These are phyloP conservation scores for Tubosaeta sp. DNA, from an alignment of 768 basidiomycete genomes.

Conservation along the genomic window DNA sequence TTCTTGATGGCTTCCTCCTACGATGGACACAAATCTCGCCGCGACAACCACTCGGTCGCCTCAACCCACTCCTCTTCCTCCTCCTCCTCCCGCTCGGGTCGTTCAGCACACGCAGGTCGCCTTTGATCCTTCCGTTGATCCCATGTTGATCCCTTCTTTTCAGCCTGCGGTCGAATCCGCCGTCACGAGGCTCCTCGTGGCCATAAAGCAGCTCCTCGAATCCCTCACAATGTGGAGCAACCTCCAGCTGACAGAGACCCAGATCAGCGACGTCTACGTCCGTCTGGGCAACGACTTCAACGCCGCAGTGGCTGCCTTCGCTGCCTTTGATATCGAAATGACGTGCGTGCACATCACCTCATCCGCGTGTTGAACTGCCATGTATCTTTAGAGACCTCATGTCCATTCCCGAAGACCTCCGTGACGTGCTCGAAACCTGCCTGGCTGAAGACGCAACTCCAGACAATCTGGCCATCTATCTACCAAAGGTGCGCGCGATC, in stretches of 20 bases:
- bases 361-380: slow-evolving; percentile 13
- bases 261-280: slow-evolving; percentile 97
- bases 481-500: slow-evolving; percentile 87
- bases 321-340: slow-evolving; percentile 83
- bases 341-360: slow-evolving; percentile 52
- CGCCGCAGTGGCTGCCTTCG: slow-evolving; percentile 85
- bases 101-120: slow-evolving; percentile 23
- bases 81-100: slow-evolving; percentile 20
- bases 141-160: slow-evolving; percentile 1
- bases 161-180: slow-evolving; percentile 85
- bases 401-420: slow-evolving; percentile 83
- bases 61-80: slow-evolving; percentile 41
- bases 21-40: slow-evolving; percentile 43
- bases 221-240: slow-evolving; percentile 82
- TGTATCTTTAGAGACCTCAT: slow-evolving; percentile 67
- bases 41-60: slow-evolving; percentile 49
- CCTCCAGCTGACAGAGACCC: slow-evolving; percentile 61
- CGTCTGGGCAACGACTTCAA: slow-evolving; percentile 97
- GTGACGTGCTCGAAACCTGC: slow-evolving; percentile 84
- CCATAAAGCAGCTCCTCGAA: slow-evolving; percentile 93
- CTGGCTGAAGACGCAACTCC: slow-evolving; percentile 85
- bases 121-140: slow-evolving; percentile 2
- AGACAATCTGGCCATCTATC: slow-evolving; percentile 82
- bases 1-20: slow-evolving; percentile 21
- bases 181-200: slow-evolving; percentile 87